Evolutionary conservation across 176 grass and related monocot genomes (phyloP).

Genomic region (Cenchrus purpureus): DNA sequence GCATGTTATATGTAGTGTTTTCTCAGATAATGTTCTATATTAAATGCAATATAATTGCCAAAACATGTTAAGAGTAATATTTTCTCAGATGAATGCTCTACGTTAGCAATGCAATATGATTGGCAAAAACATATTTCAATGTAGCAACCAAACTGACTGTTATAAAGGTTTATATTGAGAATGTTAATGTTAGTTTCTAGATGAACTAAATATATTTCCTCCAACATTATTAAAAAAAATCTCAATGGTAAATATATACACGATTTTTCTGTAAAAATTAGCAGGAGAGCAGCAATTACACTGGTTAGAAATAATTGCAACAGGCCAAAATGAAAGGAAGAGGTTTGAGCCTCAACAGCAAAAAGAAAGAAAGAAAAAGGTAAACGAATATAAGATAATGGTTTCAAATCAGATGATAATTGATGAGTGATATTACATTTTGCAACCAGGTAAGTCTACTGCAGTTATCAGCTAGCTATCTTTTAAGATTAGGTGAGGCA

Average conservation of each 20-base stretch:
- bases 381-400: background rate
- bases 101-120: background rate
- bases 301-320: background rate
- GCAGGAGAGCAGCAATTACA: background rate
- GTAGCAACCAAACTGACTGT: background rate
- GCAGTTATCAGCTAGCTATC: slow-evolving; percentile 16
- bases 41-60: background rate
- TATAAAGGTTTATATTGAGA: background rate
- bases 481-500: background rate
- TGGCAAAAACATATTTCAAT: background rate
- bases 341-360: background rate
- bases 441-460: background rate
- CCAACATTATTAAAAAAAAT: background rate
- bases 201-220: background rate
- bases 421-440: background rate
- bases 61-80: background rate
- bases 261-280: background rate
- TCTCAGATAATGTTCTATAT: background rate
- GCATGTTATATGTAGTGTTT: background rate
- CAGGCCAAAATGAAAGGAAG: background rate
- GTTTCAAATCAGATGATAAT: background rate
- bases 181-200: background rate
- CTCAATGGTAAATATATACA: background rate
- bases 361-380: background rate
- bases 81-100: background rate